Base-by-base conservation (phyloP, 1,139 yeast species). In the Yamadazyma blattariae region DNA sequence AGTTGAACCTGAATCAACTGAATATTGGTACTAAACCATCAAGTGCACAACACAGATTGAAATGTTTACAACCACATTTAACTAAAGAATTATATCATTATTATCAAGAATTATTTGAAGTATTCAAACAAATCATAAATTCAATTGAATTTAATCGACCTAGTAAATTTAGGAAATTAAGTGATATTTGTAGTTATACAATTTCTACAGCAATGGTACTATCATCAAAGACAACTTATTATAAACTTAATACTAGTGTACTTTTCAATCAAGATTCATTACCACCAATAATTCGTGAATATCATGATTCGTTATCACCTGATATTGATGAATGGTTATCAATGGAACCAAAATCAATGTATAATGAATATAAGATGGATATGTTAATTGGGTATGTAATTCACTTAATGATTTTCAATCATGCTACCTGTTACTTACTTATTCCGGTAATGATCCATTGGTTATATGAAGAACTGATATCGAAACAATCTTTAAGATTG, bases 281-380 rank as follows among this genome's bases (percentile, higher is more conserved):
- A 7, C 62, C 68, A 0, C 34, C 30, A 2, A 45, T 51, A 8
- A 46, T 61, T 6, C 47, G 48, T 32, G 35, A 42, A 23, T 51
- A 51, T 34, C 51, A 52, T 26, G 43, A 48, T 6, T 47, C 47
- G 9, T 47, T 67, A 11, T 44, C 54, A 11, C 63, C 64, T 28
- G 71, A 65, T 35, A 57, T 67, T 4, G 71, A 66, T 34, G 52
- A 47, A n/a, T 67, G 72, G 72, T 51, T 67, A 9, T 57, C 51
- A 21, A 42, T 60, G 46, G 65, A 64, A 28, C 69, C 71, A 0
- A 30, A 32, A 10, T 33, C 46, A 12, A 41, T 65, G 7, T 47
- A 51, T 5, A 33, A 35, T 7, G 28, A 41, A 1, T 53, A 63
- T 38, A 52, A 57, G 20, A 35, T 39, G 13, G 57, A 56, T 20